These are phyloP conservation scores for Dactylonectria estremocensis DNA, from an alignment of 2,329 filamentous ascomycete species.

Conservation along the genomic window DNA sequence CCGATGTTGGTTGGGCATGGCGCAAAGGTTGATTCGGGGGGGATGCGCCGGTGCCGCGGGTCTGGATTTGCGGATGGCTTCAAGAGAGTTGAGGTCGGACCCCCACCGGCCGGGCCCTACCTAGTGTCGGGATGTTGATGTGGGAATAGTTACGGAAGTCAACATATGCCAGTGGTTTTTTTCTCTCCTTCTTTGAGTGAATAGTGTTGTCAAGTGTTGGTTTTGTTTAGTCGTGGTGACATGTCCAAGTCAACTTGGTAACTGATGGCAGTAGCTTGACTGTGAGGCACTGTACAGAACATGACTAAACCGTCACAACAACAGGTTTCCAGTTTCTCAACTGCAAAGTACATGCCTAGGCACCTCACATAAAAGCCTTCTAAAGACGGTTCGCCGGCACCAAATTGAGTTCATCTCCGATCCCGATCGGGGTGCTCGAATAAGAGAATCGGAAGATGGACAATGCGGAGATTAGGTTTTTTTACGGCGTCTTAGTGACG, in stretches of 20 bases:
- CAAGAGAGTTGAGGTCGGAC: constrained; percentile 4
- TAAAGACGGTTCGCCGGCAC: background rate
- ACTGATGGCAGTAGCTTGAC: background rate
- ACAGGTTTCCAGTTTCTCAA: background rate
- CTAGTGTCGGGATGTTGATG: background rate
- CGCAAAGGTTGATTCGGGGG: constrained; percentile 11
- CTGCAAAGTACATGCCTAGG: too few relatives aligned
- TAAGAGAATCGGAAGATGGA: background rate
- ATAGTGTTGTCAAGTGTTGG: too few relatives aligned
- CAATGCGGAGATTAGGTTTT: background rate
- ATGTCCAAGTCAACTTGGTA: too few relatives aligned
- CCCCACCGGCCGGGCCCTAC: constrained; percentile 1
- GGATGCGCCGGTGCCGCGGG: background rate
- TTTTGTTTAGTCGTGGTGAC: background rate
- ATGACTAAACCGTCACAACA: background rate
- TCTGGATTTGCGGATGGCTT: constrained; percentile 20
- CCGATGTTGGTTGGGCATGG: constrained; percentile 13
- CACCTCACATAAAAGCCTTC: background rate
- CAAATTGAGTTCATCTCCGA: background rate
- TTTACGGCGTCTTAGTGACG: background rate
- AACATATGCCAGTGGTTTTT: too few relatives aligned
- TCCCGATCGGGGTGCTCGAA: background rate
- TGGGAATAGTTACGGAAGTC: background rate
- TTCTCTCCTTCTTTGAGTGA: too few relatives aligned
- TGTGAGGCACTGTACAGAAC: background rate